Conservation (phyloP, 2,329 filamentous ascomycete species). For the Xylariales sp. region DNA sequence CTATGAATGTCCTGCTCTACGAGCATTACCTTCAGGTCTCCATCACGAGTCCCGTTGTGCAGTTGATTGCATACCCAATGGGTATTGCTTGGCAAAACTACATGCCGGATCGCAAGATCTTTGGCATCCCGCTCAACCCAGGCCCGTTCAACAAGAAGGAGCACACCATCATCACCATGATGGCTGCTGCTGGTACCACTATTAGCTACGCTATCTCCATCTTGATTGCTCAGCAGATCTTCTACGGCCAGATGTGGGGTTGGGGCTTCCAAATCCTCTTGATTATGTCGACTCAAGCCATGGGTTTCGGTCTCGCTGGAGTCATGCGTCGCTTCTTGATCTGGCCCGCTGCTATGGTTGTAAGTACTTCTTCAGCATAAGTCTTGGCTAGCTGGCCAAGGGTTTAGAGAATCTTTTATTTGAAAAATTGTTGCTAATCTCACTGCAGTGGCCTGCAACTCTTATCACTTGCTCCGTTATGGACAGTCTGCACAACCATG, state of each 20-base stretch:
- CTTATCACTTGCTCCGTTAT: slow-evolving; percentile 58
- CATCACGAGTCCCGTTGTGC: slow-evolving; percentile 34
- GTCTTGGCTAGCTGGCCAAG: too few relatives aligned
- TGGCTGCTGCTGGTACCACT: slow-evolving; percentile 52
- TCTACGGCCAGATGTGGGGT: slow-evolving; percentile 39
- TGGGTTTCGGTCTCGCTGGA: slow-evolving; percentile 52
- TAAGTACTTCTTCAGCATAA: too few relatives aligned
- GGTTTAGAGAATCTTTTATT: too few relatives aligned
- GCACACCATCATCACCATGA: slow-evolving; percentile 51
- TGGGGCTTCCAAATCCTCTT: slow-evolving; percentile 46
- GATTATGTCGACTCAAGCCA: slow-evolving; percentile 44
- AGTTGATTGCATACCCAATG: slow-evolving; percentile 33
- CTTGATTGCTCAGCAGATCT: slow-evolving; percentile 46
- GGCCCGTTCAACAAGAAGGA: slow-evolving; percentile 56
- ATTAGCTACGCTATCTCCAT: slow-evolving; percentile 43
- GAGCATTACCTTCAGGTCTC: slow-evolving; percentile 35
- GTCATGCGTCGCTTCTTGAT: slow-evolving; percentile 17
- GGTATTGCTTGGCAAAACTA: slow-evolving; percentile 29
- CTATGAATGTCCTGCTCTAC: slow-evolving; percentile 35
- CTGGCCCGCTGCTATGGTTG: slow-evolving; percentile 14
- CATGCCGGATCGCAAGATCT: slow-evolving; percentile 28
- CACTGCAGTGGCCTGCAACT: slow-evolving; percentile 59
- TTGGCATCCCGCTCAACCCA: slow-evolving; percentile 46
- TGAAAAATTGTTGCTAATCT: too few relatives aligned
- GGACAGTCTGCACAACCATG: slow-evolving; percentile 60